Percentiles rank a stretch among this genome's conserved stretches.
These are phyloP conservation scores for Nakaseomyces sp. DNA, from an alignment of 1,139 yeast genomes.

Conservation along the genomic window DNA sequence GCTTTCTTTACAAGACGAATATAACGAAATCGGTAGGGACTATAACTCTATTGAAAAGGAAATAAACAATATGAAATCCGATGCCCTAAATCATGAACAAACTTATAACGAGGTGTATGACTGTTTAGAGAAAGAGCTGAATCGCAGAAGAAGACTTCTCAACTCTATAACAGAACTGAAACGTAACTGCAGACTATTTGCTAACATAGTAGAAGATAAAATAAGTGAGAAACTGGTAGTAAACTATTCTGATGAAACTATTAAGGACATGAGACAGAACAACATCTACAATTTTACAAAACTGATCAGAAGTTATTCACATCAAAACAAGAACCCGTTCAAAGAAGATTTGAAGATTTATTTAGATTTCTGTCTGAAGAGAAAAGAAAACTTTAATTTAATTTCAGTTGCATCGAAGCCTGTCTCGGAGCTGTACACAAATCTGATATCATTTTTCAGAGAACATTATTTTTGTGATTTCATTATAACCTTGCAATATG, in stretches of 20 bases:
- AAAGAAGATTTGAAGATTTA: constrained; percentile 18
- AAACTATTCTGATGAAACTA: constrained; percentile 14
- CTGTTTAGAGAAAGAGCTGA: constrained; percentile 29
- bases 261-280: constrained; percentile 6
- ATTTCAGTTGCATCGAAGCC: constrained; percentile 20
- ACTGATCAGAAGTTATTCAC: constrained; percentile 7
- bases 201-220: constrained; percentile 16
- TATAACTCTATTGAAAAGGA: constrained; percentile 11
- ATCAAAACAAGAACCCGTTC: constrained; percentile 15
- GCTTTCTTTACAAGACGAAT: constrained; percentile 7
- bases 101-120: constrained; percentile 21
- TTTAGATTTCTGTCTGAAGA: constrained; percentile 23
- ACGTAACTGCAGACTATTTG: constrained; percentile 31
- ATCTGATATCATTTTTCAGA: constrained; percentile 14
- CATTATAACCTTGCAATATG: constrained; percentile 17
- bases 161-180: constrained; percentile 45
- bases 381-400: constrained; percentile 19
- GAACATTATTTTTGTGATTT: constrained; percentile 12
- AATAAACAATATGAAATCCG: constrained; percentile 8
- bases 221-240: constrained; percentile 8
- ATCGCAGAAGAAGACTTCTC: constrained; percentile 38
- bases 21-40: constrained; percentile 11
- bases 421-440: constrained; percentile 12
- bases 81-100: constrained; percentile 12
- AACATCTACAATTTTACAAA: constrained; percentile 8